Conservation (phyloP, 352 stramenopile genomes). For the Phytopythium montanum region DNA sequence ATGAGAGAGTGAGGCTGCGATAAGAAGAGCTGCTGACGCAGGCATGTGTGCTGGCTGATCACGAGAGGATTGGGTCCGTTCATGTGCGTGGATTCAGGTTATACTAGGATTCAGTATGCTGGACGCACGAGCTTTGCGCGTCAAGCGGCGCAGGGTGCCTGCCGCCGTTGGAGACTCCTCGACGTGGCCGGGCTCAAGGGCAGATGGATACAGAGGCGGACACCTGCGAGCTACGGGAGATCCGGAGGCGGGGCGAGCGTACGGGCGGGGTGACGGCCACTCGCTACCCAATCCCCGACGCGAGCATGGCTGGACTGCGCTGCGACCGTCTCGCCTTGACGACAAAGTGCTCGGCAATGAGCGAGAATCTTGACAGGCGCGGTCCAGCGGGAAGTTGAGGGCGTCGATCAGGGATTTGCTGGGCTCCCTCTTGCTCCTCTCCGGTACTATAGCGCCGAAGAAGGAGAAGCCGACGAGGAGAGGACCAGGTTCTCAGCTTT, state of each 20-base stretch:
- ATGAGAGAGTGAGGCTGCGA: constrained; percentile 15
- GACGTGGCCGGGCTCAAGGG: background rate
- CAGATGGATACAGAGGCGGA: constrained; percentile 2
- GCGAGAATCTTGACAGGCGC: no score
- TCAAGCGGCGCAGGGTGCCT: background rate
- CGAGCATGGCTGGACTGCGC: no score
- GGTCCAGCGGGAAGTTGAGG: background rate
- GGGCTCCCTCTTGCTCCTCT: background rate
- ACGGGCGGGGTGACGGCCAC: constrained; percentile 1
- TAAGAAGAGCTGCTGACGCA: background rate
- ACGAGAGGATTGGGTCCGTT: background rate
- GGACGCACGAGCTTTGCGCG: background rate
- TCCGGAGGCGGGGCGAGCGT: constrained; percentile 10
- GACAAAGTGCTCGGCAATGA: no score
- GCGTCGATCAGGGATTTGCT: background rate
- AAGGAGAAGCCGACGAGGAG: background rate
- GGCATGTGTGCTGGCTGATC: background rate
- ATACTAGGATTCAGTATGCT: background rate
- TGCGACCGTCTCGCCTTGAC: no score
- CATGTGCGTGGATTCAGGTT: background rate
- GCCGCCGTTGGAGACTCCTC: constrained; percentile 2
- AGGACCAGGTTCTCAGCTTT: no score
- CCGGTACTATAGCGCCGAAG: background rate
- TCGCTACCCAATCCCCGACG: background rate
- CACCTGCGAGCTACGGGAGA: constrained; percentile 13